A percentile compares a stretch with the other conserved stretches of the same genome.
Evolutionary conservation across 768 basidiomycete species (phyloP).

Genomic region (Macrocybe gigantea): DNA sequence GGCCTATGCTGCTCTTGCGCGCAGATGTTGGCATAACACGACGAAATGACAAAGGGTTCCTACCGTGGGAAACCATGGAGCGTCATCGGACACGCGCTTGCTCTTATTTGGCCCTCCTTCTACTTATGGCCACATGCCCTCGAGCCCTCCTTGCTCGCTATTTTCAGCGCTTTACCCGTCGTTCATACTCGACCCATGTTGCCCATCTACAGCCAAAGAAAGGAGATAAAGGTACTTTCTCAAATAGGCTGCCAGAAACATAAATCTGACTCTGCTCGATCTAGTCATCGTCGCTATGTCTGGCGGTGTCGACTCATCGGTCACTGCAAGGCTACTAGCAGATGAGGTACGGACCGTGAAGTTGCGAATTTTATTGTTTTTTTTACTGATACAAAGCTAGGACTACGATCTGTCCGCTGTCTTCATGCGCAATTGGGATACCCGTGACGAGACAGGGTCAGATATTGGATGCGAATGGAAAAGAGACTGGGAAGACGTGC

Average conservation of each 20-base stretch:
- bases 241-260: neutral
- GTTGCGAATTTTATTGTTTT: neutral
- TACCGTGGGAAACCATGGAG: neutral
- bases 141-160: neutral
- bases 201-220: slow-evolving; percentile 14
- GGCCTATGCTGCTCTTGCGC: slow-evolving; percentile 41
- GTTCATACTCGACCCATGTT: slow-evolving; percentile 7
- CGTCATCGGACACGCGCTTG: neutral
- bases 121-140: too few species aligned
- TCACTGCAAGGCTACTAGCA: slow-evolving; percentile 71
- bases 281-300: slow-evolving; percentile 91
- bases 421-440: slow-evolving; percentile 97
- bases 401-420: slow-evolving; percentile 81
- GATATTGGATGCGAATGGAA: slow-evolving; percentile 95
- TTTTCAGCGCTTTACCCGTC: neutral
- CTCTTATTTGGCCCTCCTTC: neutral
- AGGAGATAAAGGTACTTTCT: slow-evolving; percentile 24
- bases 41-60: too few species aligned
- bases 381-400: slow-evolving; percentile 25
- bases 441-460: slow-evolving; percentile 70
- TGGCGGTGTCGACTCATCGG: slow-evolving; percentile 93
- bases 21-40: slow-evolving; percentile 34
- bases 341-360: slow-evolving; percentile 43
- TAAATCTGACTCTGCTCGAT: neutral
- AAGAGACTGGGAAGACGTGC: slow-evolving; percentile 90